phyloP scores from a whole-genome alignment of 148 eudicot species.

The Simmondsia chinensis region DNA sequence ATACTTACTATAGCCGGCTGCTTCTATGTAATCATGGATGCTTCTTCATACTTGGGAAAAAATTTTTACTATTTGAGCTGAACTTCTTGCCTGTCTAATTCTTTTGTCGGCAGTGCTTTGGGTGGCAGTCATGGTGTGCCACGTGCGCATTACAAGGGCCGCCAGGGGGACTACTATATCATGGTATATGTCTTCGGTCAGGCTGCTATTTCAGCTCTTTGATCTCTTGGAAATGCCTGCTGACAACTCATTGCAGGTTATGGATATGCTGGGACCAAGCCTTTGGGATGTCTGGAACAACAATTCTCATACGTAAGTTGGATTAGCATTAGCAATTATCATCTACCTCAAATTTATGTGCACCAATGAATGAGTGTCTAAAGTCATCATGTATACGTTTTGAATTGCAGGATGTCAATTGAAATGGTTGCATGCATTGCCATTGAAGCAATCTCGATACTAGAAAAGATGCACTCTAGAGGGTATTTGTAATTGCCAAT shows the following conservation, averaged over 20 bases:
- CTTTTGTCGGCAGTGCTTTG: conserved; percentile 28
- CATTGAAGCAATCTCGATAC: conserved; percentile 73
- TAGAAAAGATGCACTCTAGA: conserved; percentile 68
- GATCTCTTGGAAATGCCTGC: not conserved
- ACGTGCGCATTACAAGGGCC: conserved; percentile 65
- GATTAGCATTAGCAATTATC: not conserved
- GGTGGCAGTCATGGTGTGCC: conserved; percentile 87
- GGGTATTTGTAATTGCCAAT: conserved; percentile 32
- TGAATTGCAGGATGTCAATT: conserved; percentile 54
- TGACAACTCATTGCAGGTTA: conserved; percentile 40
- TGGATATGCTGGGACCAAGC: conserved; percentile 86
- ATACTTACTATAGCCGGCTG: too few relatives aligned
- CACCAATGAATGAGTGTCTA: not conserved
- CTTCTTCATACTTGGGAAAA: not conserved
- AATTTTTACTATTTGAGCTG: too few relatives aligned
- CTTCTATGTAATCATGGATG: too few relatives aligned
- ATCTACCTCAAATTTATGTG: too few relatives aligned
- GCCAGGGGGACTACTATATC: conserved; percentile 58
- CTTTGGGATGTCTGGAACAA: conserved; percentile 89
- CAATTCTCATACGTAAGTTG: conserved; percentile 43
- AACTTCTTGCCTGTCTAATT: too few relatives aligned
- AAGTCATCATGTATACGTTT: not conserved
- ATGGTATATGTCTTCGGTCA: conserved; percentile 32
- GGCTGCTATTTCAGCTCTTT: not conserved
- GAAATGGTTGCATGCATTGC: conserved; percentile 89